Conservation (phyloP, 1,284 basidiomycete species). For the Cryptococcus sp. region DNA sequence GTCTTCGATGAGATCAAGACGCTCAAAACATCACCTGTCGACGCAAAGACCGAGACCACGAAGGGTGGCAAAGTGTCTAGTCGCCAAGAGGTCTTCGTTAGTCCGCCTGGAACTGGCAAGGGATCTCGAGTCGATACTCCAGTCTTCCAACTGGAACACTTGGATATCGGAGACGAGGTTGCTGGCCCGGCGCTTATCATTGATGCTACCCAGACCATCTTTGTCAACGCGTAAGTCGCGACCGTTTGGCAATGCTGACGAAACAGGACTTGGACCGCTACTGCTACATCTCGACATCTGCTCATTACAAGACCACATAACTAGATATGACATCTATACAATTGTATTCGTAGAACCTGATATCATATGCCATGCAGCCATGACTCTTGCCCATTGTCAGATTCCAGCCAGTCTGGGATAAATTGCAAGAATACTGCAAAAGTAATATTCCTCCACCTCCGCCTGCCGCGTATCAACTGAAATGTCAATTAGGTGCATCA, state of each 20-base stretch:
- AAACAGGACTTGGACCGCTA: not conserved
- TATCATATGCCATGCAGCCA: no score
- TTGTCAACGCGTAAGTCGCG: slow-evolving; percentile 27
- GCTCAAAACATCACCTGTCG: slow-evolving; percentile 19
- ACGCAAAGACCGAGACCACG: slow-evolving; percentile 39
- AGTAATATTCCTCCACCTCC: no score
- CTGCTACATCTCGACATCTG: not conserved
- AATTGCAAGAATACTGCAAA: no score
- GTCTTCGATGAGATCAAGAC: slow-evolving; percentile 67
- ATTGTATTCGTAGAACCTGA: no score
- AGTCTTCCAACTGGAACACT: slow-evolving; percentile 64
- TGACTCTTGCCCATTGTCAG: no score
- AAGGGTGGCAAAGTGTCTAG: not conserved
- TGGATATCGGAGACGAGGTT: slow-evolving; percentile 67
- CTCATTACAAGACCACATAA: not conserved
- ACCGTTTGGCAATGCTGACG: slow-evolving; percentile 53
- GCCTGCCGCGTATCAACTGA: no score
- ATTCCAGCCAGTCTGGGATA: no score
- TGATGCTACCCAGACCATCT: slow-evolving; percentile 41
- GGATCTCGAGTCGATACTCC: slow-evolving; percentile 60
- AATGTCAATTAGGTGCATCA: no score
- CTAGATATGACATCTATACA: no score
- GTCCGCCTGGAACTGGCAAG: slow-evolving; percentile 10
- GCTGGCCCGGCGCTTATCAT: slow-evolving; percentile 39
- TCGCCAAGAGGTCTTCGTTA: slow-evolving; percentile 30